Conservation (phyloP, 2,329 filamentous ascomycete genomes). For the Paramyrothecium roridum region DNA sequence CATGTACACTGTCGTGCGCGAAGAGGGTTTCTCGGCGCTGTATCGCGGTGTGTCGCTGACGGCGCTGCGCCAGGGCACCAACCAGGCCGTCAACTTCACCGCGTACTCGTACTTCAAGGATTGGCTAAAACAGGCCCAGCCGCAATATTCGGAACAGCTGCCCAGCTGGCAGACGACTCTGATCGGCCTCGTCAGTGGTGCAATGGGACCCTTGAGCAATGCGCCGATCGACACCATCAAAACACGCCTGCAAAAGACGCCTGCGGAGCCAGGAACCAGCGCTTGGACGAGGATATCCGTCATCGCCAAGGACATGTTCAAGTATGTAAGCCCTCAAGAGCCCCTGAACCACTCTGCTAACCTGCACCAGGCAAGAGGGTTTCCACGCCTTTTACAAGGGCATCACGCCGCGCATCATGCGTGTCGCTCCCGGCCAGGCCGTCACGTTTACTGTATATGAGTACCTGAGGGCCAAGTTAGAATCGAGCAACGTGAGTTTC, state of each 20-base stretch:
- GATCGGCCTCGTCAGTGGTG: slow-evolving; percentile 87
- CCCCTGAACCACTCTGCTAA: slow-evolving; percentile 5
- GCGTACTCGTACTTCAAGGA: slow-evolving; percentile 94
- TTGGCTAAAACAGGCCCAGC: slow-evolving; percentile 68
- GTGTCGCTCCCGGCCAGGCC: slow-evolving; percentile 92
- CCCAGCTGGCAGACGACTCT: slow-evolving; percentile 87
- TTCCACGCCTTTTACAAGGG: slow-evolving; percentile 97
- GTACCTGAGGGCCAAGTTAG: slow-evolving; percentile 69
- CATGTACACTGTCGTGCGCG: slow-evolving; percentile 82
- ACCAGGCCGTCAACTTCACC: slow-evolving; percentile 98
- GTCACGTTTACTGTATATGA: slow-evolving; percentile 77
- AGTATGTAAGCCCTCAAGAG: slow-evolving; percentile 39
- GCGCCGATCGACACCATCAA: slow-evolving; percentile 99
- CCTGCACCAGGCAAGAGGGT: slow-evolving; percentile 71
- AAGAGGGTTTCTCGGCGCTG: slow-evolving; percentile 83
- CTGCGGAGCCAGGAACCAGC: slow-evolving; percentile 75
- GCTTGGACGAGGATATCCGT: slow-evolving; percentile 73
- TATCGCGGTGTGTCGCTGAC: slow-evolving; percentile 94
- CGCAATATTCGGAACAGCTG: slow-evolving; percentile 63
- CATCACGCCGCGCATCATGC: slow-evolving; percentile 96
- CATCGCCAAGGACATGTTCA: slow-evolving; percentile 84
- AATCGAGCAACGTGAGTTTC: slow-evolving; percentile 60
- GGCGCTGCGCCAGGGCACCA: slow-evolving; percentile 88
- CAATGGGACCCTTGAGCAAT: slow-evolving; percentile 94
- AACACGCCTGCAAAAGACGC: slow-evolving; percentile 88